Evolutionary conservation across 2,329 filamentous ascomycete species (phyloP), one percentile per base, ranked within the genome.

Genomic region (Pseudopithomyces chartarum): DNA sequence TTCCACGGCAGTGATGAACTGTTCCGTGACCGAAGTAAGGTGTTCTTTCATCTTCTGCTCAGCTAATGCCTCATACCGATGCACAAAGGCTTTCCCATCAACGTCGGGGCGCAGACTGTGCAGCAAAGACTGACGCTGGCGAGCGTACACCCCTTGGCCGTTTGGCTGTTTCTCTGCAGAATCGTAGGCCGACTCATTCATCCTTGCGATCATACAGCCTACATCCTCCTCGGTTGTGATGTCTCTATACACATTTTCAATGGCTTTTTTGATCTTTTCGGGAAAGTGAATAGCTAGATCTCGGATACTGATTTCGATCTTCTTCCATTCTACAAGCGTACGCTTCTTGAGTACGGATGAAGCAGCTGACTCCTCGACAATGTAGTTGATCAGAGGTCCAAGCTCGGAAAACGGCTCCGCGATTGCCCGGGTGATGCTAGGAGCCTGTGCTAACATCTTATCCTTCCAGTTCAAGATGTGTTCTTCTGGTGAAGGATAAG

Each of bases 191-290:
- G 19, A n/a, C 1, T 17, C 19, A 20, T 44, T 51, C 17, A 56
- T 33, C 22, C 3, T 45, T 4, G 54, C 47, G 6, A 56, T 52
- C 20, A 46, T 52, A 29, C 54, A 52, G 1, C 40, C 19, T 15
- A 56, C 33, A 22, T 56, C 46, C 29, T 56, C 54, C 19, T 56
- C 54, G 4, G 54, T 52, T 2, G 53, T 52, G 39, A 52, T 19
- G n/a, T 34, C 26, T 8, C 3, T 12, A 29, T 52, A 52, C 10
- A 23, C 29, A 22, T 12, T 7, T 8, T 36, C n/a, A 40, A 45
- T 45, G n/a, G 26, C 43, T 15, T 15, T n/a, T 2, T 44, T 20
- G n/a, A 52, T 2, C 2, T 45, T 11, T 5, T 36, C 11, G 11
- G 26, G 29, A 5, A 52, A 34, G 1, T 11, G 15, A 1, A 13